Conservation (phyloP, 2,329 filamentous ascomycete species). For the Phyllosticta citriasiana region DNA sequence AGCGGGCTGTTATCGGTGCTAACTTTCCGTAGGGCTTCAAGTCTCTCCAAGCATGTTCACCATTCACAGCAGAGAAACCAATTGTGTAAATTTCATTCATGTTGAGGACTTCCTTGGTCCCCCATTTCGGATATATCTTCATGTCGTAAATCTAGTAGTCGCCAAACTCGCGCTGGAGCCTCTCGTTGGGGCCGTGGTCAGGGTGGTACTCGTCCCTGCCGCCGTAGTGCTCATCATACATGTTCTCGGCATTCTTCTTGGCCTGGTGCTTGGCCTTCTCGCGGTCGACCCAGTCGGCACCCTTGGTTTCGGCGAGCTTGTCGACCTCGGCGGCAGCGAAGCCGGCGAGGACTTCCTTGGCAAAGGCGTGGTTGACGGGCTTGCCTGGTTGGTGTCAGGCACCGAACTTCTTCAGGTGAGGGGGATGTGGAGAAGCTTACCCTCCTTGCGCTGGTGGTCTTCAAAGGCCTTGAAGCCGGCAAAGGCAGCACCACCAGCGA, state of each 20-base stretch:
- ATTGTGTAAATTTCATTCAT: background rate
- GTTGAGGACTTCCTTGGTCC: background rate
- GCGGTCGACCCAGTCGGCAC: conserved; percentile 38
- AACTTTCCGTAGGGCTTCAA: background rate
- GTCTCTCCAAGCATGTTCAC: background rate
- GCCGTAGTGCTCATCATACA: conserved; percentile 43
- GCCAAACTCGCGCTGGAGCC: conserved; percentile 15
- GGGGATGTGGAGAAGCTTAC: conserved; percentile 29
- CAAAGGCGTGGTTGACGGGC: conserved; percentile 60
- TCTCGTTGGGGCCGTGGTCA: conserved; percentile 23
- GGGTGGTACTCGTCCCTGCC: conserved; percentile 36
- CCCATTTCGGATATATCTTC: background rate
- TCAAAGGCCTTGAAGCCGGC: conserved; percentile 73
- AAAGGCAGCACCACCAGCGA: conserved; percentile 69
- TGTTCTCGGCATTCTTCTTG: conserved; percentile 31
- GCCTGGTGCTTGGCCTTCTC: conserved; percentile 40
- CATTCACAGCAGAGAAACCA: background rate
- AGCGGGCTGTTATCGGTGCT: background rate
- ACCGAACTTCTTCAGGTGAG: background rate
- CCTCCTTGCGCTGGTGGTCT: conserved; percentile 61
- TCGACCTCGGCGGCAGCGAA: conserved; percentile 67
- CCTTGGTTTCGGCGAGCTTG: conserved; percentile 55
- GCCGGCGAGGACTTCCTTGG: conserved; percentile 66
- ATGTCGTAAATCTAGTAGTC: conserved; percentile 8
- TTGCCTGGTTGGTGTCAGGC: conserved; percentile 42